These are phyloP conservation scores for Bipolaris bicolor DNA, from an alignment of 2,329 filamentous ascomycete species.

Conservation along the genomic window DNA sequence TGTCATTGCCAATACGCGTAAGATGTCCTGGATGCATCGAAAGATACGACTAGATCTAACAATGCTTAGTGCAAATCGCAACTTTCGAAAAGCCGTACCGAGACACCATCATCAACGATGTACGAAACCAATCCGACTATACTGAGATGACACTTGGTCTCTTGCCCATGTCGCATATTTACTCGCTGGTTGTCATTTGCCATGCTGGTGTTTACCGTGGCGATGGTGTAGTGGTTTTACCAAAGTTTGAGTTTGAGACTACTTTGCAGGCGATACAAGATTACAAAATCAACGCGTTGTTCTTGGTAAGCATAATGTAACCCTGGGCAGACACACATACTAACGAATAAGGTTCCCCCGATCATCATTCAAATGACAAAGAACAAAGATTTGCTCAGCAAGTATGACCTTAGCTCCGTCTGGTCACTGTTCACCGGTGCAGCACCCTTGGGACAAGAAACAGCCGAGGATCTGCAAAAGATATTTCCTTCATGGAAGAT, in stretches of 20 bases:
- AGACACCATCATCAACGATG: conserved; percentile 46
- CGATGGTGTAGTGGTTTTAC: conserved; percentile 74
- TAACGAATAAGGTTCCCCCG: conserved; percentile 68
- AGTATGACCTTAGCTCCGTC: conserved; percentile 75
- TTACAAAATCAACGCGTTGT: conserved; percentile 71
- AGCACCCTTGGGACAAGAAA: conserved; percentile 77
- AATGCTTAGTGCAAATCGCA: conserved; percentile 60
- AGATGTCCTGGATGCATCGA: neutral
- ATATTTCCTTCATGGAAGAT: conserved; percentile 70
- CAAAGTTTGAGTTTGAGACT: conserved; percentile 74
- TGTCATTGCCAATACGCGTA: conserved; percentile 72
- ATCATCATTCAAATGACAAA: conserved; percentile 80
- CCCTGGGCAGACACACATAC: neutral
- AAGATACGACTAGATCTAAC: neutral
- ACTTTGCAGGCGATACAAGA: conserved; percentile 69
- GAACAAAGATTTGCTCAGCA: conserved; percentile 63
- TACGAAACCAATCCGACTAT: conserved; percentile 50
- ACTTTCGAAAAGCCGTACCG: conserved; percentile 57
- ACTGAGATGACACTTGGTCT: conserved; percentile 68
- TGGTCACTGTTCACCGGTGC: conserved; percentile 73
- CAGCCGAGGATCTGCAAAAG: conserved; percentile 66
- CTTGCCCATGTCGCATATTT: conserved; percentile 84
- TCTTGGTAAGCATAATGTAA: conserved; percentile 59
- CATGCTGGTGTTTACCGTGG: conserved; percentile 71
- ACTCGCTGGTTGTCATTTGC: conserved; percentile 73